Evolutionary conservation across 2,329 filamentous ascomycete species (phyloP), one percentile per base, ranked within the genome.

Genomic region (Trichoderma harzianum): DNA sequence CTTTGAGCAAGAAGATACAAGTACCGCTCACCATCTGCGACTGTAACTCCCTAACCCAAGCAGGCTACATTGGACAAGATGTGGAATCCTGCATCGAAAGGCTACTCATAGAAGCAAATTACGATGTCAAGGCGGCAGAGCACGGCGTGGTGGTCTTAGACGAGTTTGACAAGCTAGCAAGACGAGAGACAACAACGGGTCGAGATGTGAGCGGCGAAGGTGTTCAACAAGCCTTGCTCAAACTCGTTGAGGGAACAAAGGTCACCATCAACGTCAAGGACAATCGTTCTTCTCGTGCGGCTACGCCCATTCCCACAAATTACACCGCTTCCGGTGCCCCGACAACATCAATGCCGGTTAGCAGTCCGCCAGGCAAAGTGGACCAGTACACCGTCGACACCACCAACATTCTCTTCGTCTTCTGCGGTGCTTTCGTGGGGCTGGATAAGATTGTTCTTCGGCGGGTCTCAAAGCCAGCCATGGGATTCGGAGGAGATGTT

Each of bases 161-260:
- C 76, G 96, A 99, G 82, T 94, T 99, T 70, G 96, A 99, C 84
- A 99, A 99, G 83, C 95, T 98, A 72, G 95, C 96, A 2, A 93
- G 93, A 47, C 90, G 93, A 30, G 95, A 96, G 79, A 92, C 95
- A 18, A 90, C 90, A 73, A 94, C 97, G 73, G 95, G 95, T 24
- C 93, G 97, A 76, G 96, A 99, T 78, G 96, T 99, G 3, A 93
- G 95, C 21, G 96, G 96, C 26, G 96, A 98, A 84, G 96, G 96
- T 68, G 96, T 98, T 0, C 96, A 99, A 78, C 96, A 99, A 82
- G 95, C 96, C 7, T 85, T 99, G 6, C 83, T 99, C 36, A 98
- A 98, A 83, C 94, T 99, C 53, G 93, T 99, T 24, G 96, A 99
- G 82, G 96, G 96, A 8, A 97, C 95, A 1, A 98, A 95, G 28